Conservation (phyloP, 2,329 filamentous ascomycete genomes). For the Bipolaris zeicola region DNA sequence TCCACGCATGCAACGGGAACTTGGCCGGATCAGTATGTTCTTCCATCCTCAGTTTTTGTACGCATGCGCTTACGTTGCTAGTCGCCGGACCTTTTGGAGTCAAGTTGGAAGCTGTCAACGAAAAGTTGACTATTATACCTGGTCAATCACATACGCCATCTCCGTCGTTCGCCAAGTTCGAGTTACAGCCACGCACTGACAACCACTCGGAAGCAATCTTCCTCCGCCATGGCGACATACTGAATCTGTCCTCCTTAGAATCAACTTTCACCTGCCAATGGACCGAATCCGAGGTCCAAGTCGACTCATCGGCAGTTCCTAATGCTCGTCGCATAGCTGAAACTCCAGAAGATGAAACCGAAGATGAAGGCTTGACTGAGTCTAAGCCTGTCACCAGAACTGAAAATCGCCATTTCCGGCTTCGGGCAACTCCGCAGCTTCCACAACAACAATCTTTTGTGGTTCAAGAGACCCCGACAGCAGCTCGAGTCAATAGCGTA, state of each 20-base stretch:
- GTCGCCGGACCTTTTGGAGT: constrained; percentile 26
- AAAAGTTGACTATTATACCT: constrained; percentile 27
- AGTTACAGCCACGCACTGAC: constrained; percentile 24
- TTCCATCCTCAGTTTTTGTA: neutral
- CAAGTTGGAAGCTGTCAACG: constrained; percentile 34
- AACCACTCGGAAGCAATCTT: constrained; percentile 33
- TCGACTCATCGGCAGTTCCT: constrained; percentile 36
- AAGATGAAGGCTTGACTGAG: constrained; percentile 32
- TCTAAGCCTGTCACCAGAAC: constrained; percentile 18
- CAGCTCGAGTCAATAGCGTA: constrained; percentile 18
- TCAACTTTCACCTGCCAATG: constrained; percentile 24
- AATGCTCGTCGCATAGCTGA: constrained; percentile 8
- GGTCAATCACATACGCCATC: neutral
- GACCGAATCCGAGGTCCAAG: constrained; percentile 34
- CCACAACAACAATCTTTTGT: constrained; percentile 33
- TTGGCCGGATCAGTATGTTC: constrained; percentile 28
- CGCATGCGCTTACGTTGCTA: constrained; percentile 1
- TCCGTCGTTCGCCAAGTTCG: constrained; percentile 16
- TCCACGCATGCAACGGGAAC: constrained; percentile 8
- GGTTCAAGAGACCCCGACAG: constrained; percentile 42
- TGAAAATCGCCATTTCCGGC: constrained; percentile 18
- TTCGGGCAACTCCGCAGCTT: constrained; percentile 31
- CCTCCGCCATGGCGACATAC: constrained; percentile 34
- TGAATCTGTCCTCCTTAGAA: constrained; percentile 20
- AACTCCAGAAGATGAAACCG: constrained; percentile 26